Evolutionary conservation across 202 grass and related monocot species (phyloP).

Genomic region (Saccharum hybrid): DNA sequence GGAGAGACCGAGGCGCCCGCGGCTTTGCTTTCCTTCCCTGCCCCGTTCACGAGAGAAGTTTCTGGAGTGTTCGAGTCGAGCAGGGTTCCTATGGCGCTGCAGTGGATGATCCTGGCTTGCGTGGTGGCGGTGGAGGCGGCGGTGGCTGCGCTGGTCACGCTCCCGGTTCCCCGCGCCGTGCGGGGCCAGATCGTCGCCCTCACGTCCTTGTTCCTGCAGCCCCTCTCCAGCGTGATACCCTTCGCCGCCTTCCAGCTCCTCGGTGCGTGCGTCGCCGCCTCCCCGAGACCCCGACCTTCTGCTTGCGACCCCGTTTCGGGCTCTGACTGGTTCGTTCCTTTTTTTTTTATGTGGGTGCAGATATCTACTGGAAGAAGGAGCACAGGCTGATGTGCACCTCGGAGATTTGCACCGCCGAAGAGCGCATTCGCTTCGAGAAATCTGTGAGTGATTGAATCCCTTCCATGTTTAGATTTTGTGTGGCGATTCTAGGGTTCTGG

Average conservation of each 20-base stretch:
- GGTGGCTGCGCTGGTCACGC: conserved; percentile 66
- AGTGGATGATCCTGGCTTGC: conserved; percentile 86
- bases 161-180: conserved; percentile 75
- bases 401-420: conserved; percentile 81
- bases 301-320: conserved; percentile 14
- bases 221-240: conserved; percentile 61
- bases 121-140: conserved; percentile 81
- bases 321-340: conserved; percentile 2
- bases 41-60: conserved; percentile 17
- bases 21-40: neutral
- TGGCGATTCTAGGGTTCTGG: conserved; percentile 18
- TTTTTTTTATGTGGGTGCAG: conserved; percentile 32
- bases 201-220: conserved; percentile 70
- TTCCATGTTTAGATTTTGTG: conserved; percentile 29
- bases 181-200: conserved; percentile 72
- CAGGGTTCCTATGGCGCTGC: conserved; percentile 64
- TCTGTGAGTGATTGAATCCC: conserved; percentile 51
- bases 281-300: neutral
- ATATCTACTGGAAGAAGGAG: conserved; percentile 95
- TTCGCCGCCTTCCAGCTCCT: conserved; percentile 89
- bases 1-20: conserved; percentile 43
- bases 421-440: conserved; percentile 90
- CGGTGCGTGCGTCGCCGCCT: conserved; percentile 42
- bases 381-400: conserved; percentile 78
- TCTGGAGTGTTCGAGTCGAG: conserved; percentile 16